Base-by-base conservation (phyloP, 148 eudicot species). In the Cornus suecica region DNA sequence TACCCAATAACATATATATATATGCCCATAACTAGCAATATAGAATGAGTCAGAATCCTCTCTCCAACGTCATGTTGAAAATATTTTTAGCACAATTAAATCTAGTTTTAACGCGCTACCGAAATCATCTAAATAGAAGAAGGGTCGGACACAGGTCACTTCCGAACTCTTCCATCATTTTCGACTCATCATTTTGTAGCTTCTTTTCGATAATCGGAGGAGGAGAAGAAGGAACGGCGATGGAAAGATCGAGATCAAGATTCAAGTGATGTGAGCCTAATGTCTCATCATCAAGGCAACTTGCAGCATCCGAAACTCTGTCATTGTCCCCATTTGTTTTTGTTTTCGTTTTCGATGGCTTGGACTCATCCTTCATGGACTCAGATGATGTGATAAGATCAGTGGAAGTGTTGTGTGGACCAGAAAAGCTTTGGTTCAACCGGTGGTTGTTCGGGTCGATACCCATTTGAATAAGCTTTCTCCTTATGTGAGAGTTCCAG, bases 371-470 rank as follows among this genome's bases (percentile, higher is more conserved):
- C 15, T 67, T 68, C 61, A 61, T 62, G 4, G 81, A 68, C n/a
- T 60, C 69, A 28, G 69, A 61, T 60, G 81, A 79, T 13, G 32
- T 26, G 10, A 54, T n/a, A 20, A 32, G 25, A 65, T 11, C 54
- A 48, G 66, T 42, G 34, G 61, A 68, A 68, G 22, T 48, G 20
- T 26, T 10, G 0, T 13, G 64, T 1, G 48, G 4, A 20, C 23
- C 64, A 42, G 81, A 76, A 26, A 66, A 69, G 10, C 52, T 75
- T 65, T 83, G 86, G 69, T 69, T 34, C 30, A 81, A 78, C 28
- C 68, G 75, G 42, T 83, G 86, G 66, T 80, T 83, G 42, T 83
- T 80, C 4, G 86, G 86, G 37, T 83, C 86, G 37, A 83, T 80
- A 11, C 86, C 86, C 76, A 77, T 74, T 23, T 58, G 27, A 0